Conservation (phyloP, 1,284 basidiomycete genomes). For the Sanghuangporus sanghuang region DNA sequence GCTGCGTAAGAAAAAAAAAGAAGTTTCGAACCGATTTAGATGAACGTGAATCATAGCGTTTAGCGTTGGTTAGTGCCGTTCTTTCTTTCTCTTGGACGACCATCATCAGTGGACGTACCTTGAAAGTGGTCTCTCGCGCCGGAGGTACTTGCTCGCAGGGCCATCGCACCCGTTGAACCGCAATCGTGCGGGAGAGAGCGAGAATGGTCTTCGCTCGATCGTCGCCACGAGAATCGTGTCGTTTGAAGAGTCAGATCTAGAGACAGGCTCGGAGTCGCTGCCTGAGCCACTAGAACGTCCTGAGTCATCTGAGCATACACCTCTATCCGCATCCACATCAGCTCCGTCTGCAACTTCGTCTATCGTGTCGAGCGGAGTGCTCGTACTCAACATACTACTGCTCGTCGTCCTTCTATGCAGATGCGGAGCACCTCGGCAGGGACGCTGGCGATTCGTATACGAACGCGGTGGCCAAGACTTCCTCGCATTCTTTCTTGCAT, state of each 20-base stretch:
- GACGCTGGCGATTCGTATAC: background rate
- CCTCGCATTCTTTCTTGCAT: too few species aligned
- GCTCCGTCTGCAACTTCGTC: background rate
- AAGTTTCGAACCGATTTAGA: background rate
- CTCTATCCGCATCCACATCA: background rate
- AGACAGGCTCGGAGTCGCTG: background rate
- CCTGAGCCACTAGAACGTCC: background rate
- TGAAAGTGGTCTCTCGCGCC: background rate
- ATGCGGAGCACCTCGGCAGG: background rate
- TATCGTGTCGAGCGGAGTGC: background rate
- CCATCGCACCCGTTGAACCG: background rate
- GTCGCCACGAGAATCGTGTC: background rate
- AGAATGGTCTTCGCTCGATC: conserved; percentile 5
- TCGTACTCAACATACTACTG: background rate
- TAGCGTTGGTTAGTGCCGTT: background rate
- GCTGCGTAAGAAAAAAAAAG: background rate
- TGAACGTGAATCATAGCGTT: background rate
- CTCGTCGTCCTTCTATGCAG: background rate
- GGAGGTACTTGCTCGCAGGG: background rate
- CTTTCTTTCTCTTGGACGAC: background rate
- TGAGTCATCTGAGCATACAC: background rate
- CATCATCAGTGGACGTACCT: background rate
- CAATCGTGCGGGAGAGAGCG: background rate
- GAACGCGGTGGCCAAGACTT: too few species aligned
- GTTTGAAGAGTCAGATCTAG: background rate